Evolutionary conservation across 2,329 filamentous ascomycete genomes (phyloP), one percentile per base, ranked within the genome.

Genomic region (Nannizziopsis barbatae): DNA sequence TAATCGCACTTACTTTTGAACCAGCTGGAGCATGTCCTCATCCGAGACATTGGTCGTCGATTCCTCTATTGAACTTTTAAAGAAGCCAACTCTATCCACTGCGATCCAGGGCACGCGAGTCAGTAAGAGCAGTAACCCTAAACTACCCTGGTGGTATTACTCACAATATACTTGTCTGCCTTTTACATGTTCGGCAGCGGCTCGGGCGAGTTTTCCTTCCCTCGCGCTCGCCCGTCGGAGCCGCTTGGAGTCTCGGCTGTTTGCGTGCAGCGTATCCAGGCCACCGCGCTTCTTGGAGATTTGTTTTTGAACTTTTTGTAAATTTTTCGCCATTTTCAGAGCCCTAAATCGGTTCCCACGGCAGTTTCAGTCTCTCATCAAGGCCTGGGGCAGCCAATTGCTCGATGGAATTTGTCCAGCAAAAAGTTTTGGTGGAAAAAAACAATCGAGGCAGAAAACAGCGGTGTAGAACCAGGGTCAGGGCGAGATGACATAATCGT

Each of bases 251-350:
- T 96, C 86, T 56, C 92, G 77, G 52, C 88, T 95, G 64, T 87
- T 87, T 66, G 88, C 84, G 62, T 96, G 90, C 17, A 96, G 75
- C 10, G 83, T 75, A 27, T 82, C 81, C 41, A 86, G 75, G 35
- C 80, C 79, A 15, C 80, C 80, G 56, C 84, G 80, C 75, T 95
- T 95, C 72, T 94, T 95, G 31, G 80, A 73, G 55, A 96, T 90
- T 55, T 87, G 80, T 71, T 96, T 96, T 54, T 84, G 79, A 15
- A 92, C 84, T 64, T 95, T 96, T 54, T 79, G 71, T 5, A 95
- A 70, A 39, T 82, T 79, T 62, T 80, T 83, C 11, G 86, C 77
- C 88, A 94, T 94, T 27, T 27, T 27, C 4, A 27, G 22, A 27
- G 22, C 22, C 7, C 3, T 27, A 27, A 27, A 7, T 7, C 22